Evolutionary conservation across 164 flowering plant genomes (phyloP).

Genomic region (Taxillus chinensis): DNA sequence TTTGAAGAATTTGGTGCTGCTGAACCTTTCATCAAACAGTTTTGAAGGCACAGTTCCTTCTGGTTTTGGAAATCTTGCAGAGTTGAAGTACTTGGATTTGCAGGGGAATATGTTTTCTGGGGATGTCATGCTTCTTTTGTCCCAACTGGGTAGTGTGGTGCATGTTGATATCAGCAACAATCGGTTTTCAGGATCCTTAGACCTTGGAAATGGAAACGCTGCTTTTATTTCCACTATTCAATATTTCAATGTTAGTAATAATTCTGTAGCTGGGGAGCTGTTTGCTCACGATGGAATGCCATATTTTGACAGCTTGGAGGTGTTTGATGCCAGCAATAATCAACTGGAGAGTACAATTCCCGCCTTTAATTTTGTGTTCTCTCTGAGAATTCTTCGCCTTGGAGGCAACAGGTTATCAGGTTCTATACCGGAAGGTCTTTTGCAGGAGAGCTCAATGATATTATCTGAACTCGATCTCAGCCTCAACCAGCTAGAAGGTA

Average conservation of each 20-base stretch:
- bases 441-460: slow-evolving; percentile 56
- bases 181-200: slow-evolving; percentile 41
- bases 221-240: slow-evolving; percentile 38
- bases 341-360: slow-evolving; percentile 43
- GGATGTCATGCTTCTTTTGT: slow-evolving; percentile 34
- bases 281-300: slow-evolving; percentile 61
- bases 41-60: slow-evolving; percentile 39
- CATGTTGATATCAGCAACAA: slow-evolving; percentile 60
- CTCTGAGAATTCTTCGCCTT: slow-evolving; percentile 48
- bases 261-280: slow-evolving; percentile 47
- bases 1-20: slow-evolving; percentile 26
- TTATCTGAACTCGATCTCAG: slow-evolving; percentile 66
- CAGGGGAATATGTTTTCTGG: slow-evolving; percentile 39
- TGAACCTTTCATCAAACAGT: slow-evolving; percentile 50
- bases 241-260: slow-evolving; percentile 51
- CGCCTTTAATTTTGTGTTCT: slow-evolving; percentile 44
- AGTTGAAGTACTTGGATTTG: slow-evolving; percentile 46
- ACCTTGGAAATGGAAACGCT: slow-evolving; percentile 30
- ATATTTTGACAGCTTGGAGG: slow-evolving; percentile 53
- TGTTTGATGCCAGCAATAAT: slow-evolving; percentile 64
- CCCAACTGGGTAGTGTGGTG: slow-evolving; percentile 27
- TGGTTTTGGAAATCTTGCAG: slow-evolving; percentile 26
- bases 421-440: slow-evolving; percentile 45
- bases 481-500: slow-evolving; percentile 61
- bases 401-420: slow-evolving; percentile 48